phyloP scores from a whole-genome alignment of 2,329 filamentous ascomycete genomes.

The Colletotrichum sp. region DNA sequence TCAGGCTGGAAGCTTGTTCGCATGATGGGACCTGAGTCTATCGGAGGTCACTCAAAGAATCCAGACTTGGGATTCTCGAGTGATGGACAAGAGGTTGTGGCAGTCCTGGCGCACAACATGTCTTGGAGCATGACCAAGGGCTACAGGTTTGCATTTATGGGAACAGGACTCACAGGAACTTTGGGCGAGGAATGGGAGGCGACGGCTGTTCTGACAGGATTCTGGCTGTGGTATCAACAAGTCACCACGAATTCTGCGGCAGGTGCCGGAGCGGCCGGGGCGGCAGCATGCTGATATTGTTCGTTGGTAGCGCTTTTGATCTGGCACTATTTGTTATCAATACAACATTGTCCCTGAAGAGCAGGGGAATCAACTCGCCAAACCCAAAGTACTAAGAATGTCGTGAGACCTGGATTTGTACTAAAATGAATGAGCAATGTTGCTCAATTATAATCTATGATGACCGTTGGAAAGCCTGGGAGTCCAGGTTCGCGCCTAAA shows the following conservation, averaged over 20 bases:
- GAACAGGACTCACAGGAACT: slow-evolving; percentile 12
- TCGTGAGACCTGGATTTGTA: too few species aligned
- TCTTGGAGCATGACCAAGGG: slow-evolving; percentile 16
- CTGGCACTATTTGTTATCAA: accelerated
- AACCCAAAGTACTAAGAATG: accelerated
- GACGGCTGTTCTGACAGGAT: background rate
- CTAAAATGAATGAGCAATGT: accelerated
- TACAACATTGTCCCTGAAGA: background rate
- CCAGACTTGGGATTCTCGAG: slow-evolving; percentile 5
- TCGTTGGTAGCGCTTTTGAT: background rate
- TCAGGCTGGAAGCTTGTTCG: slow-evolving; percentile 22
- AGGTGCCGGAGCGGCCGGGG: background rate
- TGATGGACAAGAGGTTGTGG: slow-evolving; percentile 22
- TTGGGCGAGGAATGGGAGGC: slow-evolving; percentile 19
- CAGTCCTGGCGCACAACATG: slow-evolving; percentile 15
- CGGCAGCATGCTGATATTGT: background rate
- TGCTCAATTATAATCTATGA: background rate
- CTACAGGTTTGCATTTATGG: slow-evolving; percentile 16
- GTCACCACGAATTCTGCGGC: background rate
- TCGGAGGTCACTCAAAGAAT: background rate
- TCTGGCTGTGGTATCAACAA: slow-evolving; percentile 9
- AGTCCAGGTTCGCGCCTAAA: background rate
- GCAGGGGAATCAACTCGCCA: accelerated
- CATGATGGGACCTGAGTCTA: background rate
- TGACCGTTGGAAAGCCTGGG: background rate